Percentiles rank a stretch among this genome's conserved stretches.
Conservation (phyloP, 202 grass and related monocot genomes). For the Dendrocalamus latiflorus region DNA sequence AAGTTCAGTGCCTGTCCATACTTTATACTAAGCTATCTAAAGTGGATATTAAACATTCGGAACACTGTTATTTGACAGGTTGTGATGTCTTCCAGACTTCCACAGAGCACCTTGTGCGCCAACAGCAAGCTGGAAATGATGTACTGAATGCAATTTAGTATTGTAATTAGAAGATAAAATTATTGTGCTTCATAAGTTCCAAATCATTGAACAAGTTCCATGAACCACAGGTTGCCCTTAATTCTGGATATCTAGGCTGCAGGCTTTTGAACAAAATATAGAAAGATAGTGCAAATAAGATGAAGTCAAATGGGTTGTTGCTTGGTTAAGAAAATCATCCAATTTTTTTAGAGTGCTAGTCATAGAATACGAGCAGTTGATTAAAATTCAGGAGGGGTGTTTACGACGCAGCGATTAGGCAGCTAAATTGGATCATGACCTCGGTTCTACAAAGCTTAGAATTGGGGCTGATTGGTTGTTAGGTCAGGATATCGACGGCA, state of each 20-base stretch:
- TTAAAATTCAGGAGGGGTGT: too few species aligned
- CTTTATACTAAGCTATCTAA: neutral
- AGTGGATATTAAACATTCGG: neutral
- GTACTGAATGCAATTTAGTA: neutral
- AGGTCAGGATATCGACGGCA: neutral
- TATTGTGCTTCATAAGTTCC: neutral
- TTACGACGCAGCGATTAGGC: too few species aligned
- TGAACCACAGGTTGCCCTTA: neutral
- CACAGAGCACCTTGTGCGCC: neutral
- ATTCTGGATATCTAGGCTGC: too few species aligned
- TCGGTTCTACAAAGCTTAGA: too few species aligned
- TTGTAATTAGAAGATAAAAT: neutral
- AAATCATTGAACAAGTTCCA: neutral
- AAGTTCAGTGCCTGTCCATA: neutral
- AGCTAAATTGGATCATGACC: too few species aligned
- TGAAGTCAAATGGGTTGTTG: too few species aligned
- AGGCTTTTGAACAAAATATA: too few species aligned
- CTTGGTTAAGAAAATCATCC: too few species aligned
- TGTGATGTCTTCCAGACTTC: too few species aligned
- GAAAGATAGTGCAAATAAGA: neutral
- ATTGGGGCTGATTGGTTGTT: neutral
- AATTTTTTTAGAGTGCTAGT: too few species aligned
- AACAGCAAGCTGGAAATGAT: neutral
- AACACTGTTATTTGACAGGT: too few species aligned
- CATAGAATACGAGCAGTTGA: too few species aligned